Percentiles rank a stretch among this genome's conserved stretches.
Evolutionary conservation across 2,329 filamentous ascomycete genomes (phyloP).

Genomic region (Colletotrichum australisinense): DNA sequence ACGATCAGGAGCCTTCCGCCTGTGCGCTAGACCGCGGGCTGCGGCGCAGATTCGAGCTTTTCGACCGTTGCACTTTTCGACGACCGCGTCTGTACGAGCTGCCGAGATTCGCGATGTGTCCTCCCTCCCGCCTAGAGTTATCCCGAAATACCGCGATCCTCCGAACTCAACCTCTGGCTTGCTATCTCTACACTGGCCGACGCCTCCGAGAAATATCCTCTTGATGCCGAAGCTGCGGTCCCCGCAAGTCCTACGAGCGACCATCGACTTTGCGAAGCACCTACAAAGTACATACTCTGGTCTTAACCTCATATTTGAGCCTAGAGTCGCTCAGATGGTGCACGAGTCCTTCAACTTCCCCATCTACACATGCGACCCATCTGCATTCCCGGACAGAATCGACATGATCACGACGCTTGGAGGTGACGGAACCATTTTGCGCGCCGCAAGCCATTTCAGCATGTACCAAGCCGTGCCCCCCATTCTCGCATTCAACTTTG

Average conservation of each 20-base stretch:
- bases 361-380: slow-evolving; percentile 68
- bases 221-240: slow-evolving; percentile 70
- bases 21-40: background rate
- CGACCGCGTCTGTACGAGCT: slow-evolving; percentile 45
- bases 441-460: slow-evolving; percentile 81
- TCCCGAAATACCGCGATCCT: slow-evolving; percentile 73
- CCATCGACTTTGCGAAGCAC: slow-evolving; percentile 73
- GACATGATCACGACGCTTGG: slow-evolving; percentile 92
- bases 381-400: slow-evolving; percentile 79
- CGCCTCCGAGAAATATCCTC: slow-evolving; percentile 66
- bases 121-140: slow-evolving; percentile 64
- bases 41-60: slow-evolving; percentile 3
- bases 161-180: slow-evolving; percentile 59
- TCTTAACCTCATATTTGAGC: slow-evolving; percentile 86
- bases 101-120: slow-evolving; percentile 61
- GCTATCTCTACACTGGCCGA: slow-evolving; percentile 65
- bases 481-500: slow-evolving; percentile 96
- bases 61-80: slow-evolving; percentile 14
- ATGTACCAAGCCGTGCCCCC: slow-evolving; percentile 86
- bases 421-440: slow-evolving; percentile 91
- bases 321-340: slow-evolving; percentile 76
- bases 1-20: background rate
- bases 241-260: slow-evolving; percentile 62
- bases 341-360: slow-evolving; percentile 79
- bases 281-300: slow-evolving; percentile 83